Percentiles rank a stretch among this genome's conserved stretches.
Conservation (phyloP, 139 green algal genomes). For the Axilococcus clingmanii region DNA sequence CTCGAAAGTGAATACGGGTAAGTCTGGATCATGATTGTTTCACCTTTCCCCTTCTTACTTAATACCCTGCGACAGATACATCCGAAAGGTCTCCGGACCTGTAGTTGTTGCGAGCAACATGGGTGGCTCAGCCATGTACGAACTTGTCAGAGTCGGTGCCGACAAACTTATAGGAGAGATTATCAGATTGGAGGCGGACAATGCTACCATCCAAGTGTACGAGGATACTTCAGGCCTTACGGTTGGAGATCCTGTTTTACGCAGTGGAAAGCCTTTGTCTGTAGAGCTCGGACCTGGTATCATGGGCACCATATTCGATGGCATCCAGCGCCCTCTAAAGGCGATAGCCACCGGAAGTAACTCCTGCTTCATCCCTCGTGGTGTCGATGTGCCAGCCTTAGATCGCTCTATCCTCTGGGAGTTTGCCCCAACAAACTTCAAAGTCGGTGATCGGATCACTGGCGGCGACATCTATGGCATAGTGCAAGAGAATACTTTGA, state of each 20-base stretch:
- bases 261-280: constrained; percentile 90
- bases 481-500: constrained; percentile 91
- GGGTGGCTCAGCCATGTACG: constrained; percentile 94
- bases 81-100: constrained; percentile 91
- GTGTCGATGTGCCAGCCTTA: constrained; percentile 86
- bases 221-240: constrained; percentile 95
- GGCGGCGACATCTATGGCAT: constrained; percentile 91
- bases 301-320: constrained; percentile 97
- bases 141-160: constrained; percentile 92
- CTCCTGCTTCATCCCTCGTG: constrained; percentile 94
- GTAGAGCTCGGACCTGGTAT: constrained; percentile 95
- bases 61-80: constrained; percentile 26
- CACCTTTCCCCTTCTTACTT: not conserved
- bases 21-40: not conserved
- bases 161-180: constrained; percentile 98
- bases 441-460: constrained; percentile 87
- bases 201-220: constrained; percentile 96
- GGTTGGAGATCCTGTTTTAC: constrained; percentile 79
- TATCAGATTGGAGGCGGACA: constrained; percentile 95
- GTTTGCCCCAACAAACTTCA: constrained; percentile 79
- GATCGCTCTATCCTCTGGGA: constrained; percentile 79
- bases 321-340: constrained; percentile 96
- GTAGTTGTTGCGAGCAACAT: constrained; percentile 95
- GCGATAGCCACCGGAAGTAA: constrained; percentile 65
- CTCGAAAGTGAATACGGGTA: not conserved